Evolutionary conservation across 495 filamentous ascomycete genomes (phyloP), one percentile per base, ranked within the genome.

Genomic region (Trichoderma virens): DNA sequence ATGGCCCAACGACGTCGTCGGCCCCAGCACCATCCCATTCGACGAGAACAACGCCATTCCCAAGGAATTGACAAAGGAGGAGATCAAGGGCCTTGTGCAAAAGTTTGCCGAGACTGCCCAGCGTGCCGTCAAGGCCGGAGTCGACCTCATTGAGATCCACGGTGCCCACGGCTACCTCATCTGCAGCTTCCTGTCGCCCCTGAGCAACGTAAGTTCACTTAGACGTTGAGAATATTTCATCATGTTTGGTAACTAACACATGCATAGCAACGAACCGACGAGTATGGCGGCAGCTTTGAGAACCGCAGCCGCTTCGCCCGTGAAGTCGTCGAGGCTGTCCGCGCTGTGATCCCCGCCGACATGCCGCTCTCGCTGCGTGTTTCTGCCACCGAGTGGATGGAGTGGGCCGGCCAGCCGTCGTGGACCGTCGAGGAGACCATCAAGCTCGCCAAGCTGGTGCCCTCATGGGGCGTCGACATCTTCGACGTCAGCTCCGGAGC

Each of bases 401-500:
- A 86, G 47, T 77, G 77, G 34, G 68, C 75, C 3, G 73, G 76
- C 59, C 67, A 73, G 8, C 84, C 83, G 13, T 81, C 82, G 45
- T 93, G 90, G 90, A 82, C 84, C 35, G 69, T 91, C 39, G 75
- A 82, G 30, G 75, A 89, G 41, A 88, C 82, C 27, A 79, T 86
- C 60, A 67, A 72, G 65, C 78, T 95, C 2, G 86, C 88, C 16
- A 82, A 84, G 67, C 70, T 87, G 30, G 79, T 92, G 0, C 82
- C 87, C 0, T 83, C 80, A 9, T 73, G 83, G 2, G 90, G 87
- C 4, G 79, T 95, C 28, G 91, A 93, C 73, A 71, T 93, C 3
- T 74, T 93, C 18, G 91, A 95, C 72, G 85, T 92, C 56, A 88
- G 83, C 65, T 86, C 86, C 0, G 88, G 82, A 5, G 91, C 88